Conservation (phyloP, 2,329 filamentous ascomycete genomes). For the Aspergillus piperis region DNA sequence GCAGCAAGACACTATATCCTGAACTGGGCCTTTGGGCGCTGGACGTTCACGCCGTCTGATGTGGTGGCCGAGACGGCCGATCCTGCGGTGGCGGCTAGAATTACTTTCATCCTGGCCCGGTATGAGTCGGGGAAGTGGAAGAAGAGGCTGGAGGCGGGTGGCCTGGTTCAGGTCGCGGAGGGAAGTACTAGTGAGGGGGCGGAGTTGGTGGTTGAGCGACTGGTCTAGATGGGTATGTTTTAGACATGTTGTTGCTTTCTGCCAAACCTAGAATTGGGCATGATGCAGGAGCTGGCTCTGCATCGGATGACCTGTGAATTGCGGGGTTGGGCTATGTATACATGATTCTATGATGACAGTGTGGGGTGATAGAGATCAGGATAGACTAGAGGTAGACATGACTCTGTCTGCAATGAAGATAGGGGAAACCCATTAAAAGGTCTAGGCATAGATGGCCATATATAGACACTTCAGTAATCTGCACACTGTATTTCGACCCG, state of each 20-base stretch:
- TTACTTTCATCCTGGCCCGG: conserved; percentile 51
- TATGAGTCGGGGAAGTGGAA: conserved; percentile 53
- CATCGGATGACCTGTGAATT: not conserved
- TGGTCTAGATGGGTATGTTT: conserved; percentile 28
- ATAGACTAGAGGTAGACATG: not conserved
- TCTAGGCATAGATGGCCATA: not conserved
- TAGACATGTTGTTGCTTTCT: too few relatives aligned
- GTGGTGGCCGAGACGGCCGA: conserved; percentile 43
- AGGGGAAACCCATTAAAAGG: conserved; percentile 6
- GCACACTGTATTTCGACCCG: not conserved
- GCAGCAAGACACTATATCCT: conserved; percentile 71
- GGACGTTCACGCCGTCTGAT: conserved; percentile 73
- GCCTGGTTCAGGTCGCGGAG: conserved; percentile 34
- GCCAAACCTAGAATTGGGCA: not conserved
- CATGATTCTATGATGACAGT: not conserved
- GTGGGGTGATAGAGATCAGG: not conserved
- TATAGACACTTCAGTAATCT: not conserved
- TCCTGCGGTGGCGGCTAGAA: conserved; percentile 36
- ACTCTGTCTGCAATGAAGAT: not conserved
- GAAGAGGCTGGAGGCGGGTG: conserved; percentile 47
- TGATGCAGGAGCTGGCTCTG: not conserved
- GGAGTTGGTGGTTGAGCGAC: conserved; percentile 37
- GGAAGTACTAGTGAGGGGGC: conserved; percentile 12
- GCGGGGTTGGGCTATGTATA: not conserved
- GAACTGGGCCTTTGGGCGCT: conserved; percentile 97